Percentiles rank a stretch among this genome's conserved stretches.
phyloP scores from a whole-genome alignment of 2,329 filamentous ascomycete genomes.

The Alternaria novae-zelandiae region DNA sequence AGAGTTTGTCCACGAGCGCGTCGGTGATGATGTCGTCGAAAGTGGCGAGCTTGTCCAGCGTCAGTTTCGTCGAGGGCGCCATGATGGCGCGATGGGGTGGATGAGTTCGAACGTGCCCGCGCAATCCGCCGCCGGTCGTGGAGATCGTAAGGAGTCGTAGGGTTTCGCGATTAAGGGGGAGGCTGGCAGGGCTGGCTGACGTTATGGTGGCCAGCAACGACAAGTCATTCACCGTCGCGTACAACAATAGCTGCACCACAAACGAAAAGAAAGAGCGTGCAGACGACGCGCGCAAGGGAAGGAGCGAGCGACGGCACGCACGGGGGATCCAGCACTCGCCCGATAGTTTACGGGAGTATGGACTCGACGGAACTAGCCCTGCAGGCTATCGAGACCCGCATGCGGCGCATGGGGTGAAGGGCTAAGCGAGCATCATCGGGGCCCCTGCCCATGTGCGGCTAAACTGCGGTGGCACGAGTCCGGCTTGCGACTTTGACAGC shows the following conservation, averaged over 20 bases:
- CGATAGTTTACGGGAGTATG: slow-evolving; percentile 25
- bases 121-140: not conserved
- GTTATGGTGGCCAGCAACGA: slow-evolving; percentile 22
- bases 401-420: slow-evolving; percentile 5
- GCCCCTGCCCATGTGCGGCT: not conserved
- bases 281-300: slow-evolving; percentile 9
- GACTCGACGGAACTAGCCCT: slow-evolving; percentile 11
- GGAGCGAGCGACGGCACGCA: slow-evolving; percentile 35
- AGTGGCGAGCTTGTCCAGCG: slow-evolving; percentile 82
- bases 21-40: slow-evolving; percentile 98
- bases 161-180: slow-evolving; percentile 12
- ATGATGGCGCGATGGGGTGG: slow-evolving; percentile 35
- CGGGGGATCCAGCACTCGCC: slow-evolving; percentile 7
- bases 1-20: slow-evolving; percentile 90
- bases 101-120: not conserved
- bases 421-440: slow-evolving; percentile 8
- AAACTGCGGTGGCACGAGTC: not conserved
- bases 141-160: slow-evolving; percentile 1
- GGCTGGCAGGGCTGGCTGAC: slow-evolving; percentile 31
- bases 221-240: slow-evolving; percentile 25
- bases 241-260: slow-evolving; percentile 14
- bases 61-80: slow-evolving; percentile 72
- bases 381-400: slow-evolving; percentile 6
- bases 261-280: slow-evolving; percentile 33
- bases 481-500: slow-evolving; percentile 2